Base-by-base conservation (phyloP, 805 yeast genomes). In the Nakazawaea holstii region DNA sequence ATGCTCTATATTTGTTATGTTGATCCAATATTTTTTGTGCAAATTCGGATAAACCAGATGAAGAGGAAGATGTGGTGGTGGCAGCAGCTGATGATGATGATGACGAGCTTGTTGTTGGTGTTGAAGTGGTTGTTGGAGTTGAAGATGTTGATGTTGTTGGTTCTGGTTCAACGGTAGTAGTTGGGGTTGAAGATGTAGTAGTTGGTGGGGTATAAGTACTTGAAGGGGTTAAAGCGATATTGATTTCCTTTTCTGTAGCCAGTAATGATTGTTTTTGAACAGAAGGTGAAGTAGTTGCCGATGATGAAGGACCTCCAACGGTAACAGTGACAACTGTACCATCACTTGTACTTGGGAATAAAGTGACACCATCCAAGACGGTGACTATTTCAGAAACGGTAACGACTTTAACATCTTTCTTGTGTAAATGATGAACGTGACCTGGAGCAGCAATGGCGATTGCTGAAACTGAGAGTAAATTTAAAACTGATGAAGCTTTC, bases 1-100 rank as follows among this genome's bases (percentile, higher is more conserved):
- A 54, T 4, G 74, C 66, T 63, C 91, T 73, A 56, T 74, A 72
- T 31, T 60, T 52, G 65, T 86, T 86, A 69, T 85, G 92, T 53
- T 73, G 79, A 48, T 66, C 68, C 50, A 87, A 70, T 53, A 84
- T 77, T 31, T 64, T 59, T 43, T 56, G 49, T 10, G 74, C 74
- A 53, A 77, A 76, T 30, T 20, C 36, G 2, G 41, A 32, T 6
- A 37, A 55, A 46, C 54, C 57, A 36, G 57, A 44, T 0, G 62
- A 49, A 17, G 62, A 17, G 14, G 61, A 42, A 33, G 61, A 49
- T 15, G 62, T 14, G 14, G 61, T 41, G 32, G 61, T 52, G 7
- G 57, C 28, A 9, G 60, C 10, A 2, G 61, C 20, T 11, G 59
- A 26, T 33, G 54, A 28, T n/a, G 53, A 42, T n/a, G 53, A 32